Percentiles rank a stretch among this genome's conserved stretches.
phyloP scores from a whole-genome alignment of 352 stramenopile genomes.

The Aphanomyces euteiches region DNA sequence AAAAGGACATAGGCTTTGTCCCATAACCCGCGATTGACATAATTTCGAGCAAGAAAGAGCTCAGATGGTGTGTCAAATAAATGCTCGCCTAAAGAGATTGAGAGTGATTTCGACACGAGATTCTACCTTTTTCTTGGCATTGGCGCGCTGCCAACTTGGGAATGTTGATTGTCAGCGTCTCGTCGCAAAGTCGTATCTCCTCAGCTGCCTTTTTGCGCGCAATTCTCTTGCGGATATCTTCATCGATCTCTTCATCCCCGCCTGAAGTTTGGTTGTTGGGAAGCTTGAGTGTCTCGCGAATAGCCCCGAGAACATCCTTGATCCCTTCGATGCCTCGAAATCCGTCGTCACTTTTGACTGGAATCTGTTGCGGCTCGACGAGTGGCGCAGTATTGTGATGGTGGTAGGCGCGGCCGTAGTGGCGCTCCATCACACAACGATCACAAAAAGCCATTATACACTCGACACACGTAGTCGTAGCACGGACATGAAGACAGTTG shows the following conservation, averaged over 20 bases:
- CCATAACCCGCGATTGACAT: neutral
- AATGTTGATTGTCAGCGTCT: neutral
- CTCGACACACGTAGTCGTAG: slow-evolving; percentile 4
- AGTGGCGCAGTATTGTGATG: slow-evolving; percentile 13
- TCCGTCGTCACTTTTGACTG: too few species aligned
- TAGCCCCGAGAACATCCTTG: neutral
- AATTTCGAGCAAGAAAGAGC: slow-evolving; percentile 12
- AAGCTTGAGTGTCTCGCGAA: neutral
- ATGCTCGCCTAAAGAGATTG: neutral
- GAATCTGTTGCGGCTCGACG: neutral
- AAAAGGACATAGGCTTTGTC: slow-evolving; percentile 1
- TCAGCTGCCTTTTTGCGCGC: neutral
- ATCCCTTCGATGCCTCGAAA: neutral
- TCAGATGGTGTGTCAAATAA: slow-evolving; percentile 16
- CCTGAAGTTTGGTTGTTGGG: neutral
- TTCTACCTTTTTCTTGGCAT: neutral
- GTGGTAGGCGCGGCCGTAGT: neutral
- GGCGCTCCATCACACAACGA: slow-evolving; percentile 16
- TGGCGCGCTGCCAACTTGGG: neutral
- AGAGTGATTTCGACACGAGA: too few species aligned
- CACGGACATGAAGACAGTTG: slow-evolving; percentile 19
- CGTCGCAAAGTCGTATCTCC: neutral
- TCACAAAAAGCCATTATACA: slow-evolving; percentile 22
- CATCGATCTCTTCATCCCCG: neutral
- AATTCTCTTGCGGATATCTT: slow-evolving; percentile 4